Base-by-base conservation (phyloP, 345 rosid species). In the Trapa incisa region DNA sequence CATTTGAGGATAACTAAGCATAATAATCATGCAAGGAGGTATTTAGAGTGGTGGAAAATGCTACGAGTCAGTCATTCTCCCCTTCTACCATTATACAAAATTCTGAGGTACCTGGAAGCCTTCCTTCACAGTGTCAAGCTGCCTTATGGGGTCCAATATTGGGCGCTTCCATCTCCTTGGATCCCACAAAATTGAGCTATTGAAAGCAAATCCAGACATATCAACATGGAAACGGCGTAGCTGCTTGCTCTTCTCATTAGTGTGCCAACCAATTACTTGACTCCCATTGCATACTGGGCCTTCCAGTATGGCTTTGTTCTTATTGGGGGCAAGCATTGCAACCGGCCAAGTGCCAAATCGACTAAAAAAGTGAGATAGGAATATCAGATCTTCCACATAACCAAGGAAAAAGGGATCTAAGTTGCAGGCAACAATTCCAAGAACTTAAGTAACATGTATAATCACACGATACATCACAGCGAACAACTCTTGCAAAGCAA, bases 271-370 rank as follows among this genome's bases (percentile, higher is more conserved):
- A 58, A 84, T 80, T 73, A 93, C 84, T 65, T 78, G 87, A 71
- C 83, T 87, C 73, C 87, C 86, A 42, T 88, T 86, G 82, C 97
- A 93, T 32, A 93, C 84, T 0, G 96, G 94, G 71, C 97, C 98
- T 76, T 92, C 96, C 72, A 89, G 73, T 61, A 85, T 78, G 52
- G 93, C 98, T 80, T 89, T 93, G 83, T 83, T 90, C 78, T 87
- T 88, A 81, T 93, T 84, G 73, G 72, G 92, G 1, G 92, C 93
- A 48, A 93, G 91, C 96, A 93, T 88, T 15, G 92, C 96, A 63
- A 93, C 96, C 58, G 98, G 96, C 97, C 98, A 93, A 54, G 92
- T 84, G 69, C 98, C 97, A 78, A 93, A 93, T 48, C 87, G 87
- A 43, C 98, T 90, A 65, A 65, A 79, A 68, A 61, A 75, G 15